Percentiles rank a stretch among this genome's conserved stretches.
phyloP scores from a whole-genome alignment of 805 yeast species.

The Priceomyces haplophilus region DNA sequence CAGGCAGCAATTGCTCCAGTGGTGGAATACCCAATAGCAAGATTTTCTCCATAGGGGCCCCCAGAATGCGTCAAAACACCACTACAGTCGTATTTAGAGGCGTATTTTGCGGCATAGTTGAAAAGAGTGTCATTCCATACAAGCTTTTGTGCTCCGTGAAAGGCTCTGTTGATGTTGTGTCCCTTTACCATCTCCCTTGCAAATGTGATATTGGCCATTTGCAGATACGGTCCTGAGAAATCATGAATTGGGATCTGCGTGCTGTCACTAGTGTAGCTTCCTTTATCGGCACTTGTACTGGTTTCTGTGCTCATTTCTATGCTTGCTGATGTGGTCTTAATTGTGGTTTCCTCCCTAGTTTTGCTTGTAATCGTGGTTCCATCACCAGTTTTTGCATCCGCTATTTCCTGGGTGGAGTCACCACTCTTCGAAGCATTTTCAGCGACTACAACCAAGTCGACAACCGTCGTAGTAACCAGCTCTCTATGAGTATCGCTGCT shows the following conservation, averaged over 20 bases:
- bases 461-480: neutral
- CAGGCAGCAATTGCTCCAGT: slow-evolving; percentile 37
- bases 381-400: neutral
- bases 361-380: neutral
- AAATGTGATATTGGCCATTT: slow-evolving; percentile 12
- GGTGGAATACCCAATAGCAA: slow-evolving; percentile 36
- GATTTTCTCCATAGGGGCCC: slow-evolving; percentile 38
- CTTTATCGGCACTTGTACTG: neutral
- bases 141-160: slow-evolving; percentile 28
- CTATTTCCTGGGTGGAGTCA: neutral
- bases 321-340: neutral
- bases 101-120: slow-evolving; percentile 30
- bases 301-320: neutral
- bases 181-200: slow-evolving; percentile 19
- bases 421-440: neutral
- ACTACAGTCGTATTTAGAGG: slow-evolving; percentile 32
- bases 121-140: slow-evolving; percentile 30
- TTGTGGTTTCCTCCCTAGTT: neutral
- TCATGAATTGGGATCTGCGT: neutral
- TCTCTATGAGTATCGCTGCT: neutral
- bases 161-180: slow-evolving; percentile 29
- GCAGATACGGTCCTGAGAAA: neutral
- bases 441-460: neutral
- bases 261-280: neutral
- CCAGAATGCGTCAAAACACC: slow-evolving; percentile 34